phyloP scores from a whole-genome alignment of 352 stramenopile species.

The Phytophthora europaea region DNA sequence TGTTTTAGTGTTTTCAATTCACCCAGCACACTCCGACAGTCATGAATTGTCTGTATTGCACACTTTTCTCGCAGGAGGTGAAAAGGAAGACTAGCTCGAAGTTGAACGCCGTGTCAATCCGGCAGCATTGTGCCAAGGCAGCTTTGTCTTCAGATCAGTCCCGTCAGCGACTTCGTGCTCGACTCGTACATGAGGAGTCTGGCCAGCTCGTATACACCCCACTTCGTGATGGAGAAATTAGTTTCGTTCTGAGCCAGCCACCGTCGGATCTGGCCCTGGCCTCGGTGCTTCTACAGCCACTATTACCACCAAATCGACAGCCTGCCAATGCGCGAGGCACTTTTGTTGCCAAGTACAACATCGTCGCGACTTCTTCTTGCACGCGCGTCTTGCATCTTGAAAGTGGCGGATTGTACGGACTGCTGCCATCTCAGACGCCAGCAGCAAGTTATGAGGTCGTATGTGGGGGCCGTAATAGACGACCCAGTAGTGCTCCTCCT shows the following conservation, averaged over 20 bases:
- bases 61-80: conserved; percentile 48
- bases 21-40: not conserved
- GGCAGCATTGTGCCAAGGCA: conserved; percentile 52
- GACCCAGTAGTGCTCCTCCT: conserved; percentile 28
- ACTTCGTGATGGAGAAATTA: conserved; percentile 70
- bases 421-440: conserved; percentile 31
- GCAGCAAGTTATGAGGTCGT: conserved; percentile 10
- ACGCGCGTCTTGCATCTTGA: conserved; percentile 54
- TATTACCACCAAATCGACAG: conserved; percentile 35
- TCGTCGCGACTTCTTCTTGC: conserved; percentile 42
- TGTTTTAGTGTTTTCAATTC: not conserved
- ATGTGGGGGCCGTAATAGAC: conserved; percentile 5
- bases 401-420: conserved; percentile 39
- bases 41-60: not conserved
- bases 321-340: conserved; percentile 47
- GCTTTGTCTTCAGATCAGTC: conserved; percentile 11
- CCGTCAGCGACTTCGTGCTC: conserved; percentile 15
- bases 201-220: conserved; percentile 48
- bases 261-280: conserved; percentile 53
- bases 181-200: conserved; percentile 50
- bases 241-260: conserved; percentile 56
- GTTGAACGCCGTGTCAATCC: conserved; percentile 26
- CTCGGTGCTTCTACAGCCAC: conserved; percentile 63
- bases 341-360: conserved; percentile 73
- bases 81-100: conserved; percentile 50